phyloP scores from a whole-genome alignment of 1,284 basidiomycete genomes.

The Puccinia triticina region DNA sequence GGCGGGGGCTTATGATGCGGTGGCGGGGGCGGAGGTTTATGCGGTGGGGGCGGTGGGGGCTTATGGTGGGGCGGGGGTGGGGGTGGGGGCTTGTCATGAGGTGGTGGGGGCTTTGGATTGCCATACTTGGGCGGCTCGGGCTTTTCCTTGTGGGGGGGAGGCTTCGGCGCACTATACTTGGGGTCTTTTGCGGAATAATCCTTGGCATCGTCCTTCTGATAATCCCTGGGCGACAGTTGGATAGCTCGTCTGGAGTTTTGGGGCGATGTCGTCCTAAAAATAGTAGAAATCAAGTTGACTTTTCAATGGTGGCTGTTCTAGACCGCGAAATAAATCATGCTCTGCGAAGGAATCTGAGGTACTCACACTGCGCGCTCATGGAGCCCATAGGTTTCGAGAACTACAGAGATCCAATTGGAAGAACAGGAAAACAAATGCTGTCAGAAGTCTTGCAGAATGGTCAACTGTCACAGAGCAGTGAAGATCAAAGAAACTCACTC shows the following conservation, averaged over 20 bases:
- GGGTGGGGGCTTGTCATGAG: background rate
- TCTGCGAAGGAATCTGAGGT: background rate
- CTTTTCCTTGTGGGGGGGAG: background rate
- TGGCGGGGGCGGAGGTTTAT: background rate
- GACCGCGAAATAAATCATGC: too few relatives aligned
- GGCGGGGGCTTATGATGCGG: too few relatives aligned
- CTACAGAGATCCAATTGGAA: background rate
- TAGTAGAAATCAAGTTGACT: background rate
- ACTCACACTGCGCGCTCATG: background rate
- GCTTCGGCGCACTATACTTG: background rate
- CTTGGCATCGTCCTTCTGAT: background rate
- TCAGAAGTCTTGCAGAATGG: too few relatives aligned
- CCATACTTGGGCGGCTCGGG: background rate
- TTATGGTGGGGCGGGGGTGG: background rate
- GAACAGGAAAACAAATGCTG: too few relatives aligned
- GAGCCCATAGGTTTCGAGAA: conserved; percentile 3
- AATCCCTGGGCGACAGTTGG: background rate
- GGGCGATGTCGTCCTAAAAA: background rate
- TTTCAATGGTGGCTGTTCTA: background rate
- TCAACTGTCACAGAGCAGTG: too few relatives aligned
- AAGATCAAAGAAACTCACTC: background rate
- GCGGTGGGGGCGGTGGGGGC: background rate
- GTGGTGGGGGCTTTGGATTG: background rate
- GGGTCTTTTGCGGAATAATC: background rate
- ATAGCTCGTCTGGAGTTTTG: background rate